Percentiles rank a stretch among this genome's conserved stretches.
phyloP scores from a whole-genome alignment of 768 basidiomycete species.

The Neoboletus brunneissimus region DNA sequence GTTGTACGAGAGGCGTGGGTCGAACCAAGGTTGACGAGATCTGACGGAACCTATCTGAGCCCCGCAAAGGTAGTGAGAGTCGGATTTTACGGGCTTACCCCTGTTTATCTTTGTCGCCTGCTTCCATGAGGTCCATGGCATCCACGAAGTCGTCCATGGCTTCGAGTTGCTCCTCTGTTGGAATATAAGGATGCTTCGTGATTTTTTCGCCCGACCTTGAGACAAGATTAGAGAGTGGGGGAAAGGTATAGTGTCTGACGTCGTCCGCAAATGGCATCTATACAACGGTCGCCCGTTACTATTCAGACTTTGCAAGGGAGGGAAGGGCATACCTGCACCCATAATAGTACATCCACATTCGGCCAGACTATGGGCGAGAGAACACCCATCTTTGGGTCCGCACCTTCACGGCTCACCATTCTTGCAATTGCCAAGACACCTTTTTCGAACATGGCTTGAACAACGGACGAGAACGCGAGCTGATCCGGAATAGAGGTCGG shows the following conservation, averaged over 20 bases:
- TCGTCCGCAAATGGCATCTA: constrained; percentile 98
- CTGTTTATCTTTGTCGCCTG: constrained; percentile 71
- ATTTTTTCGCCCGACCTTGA: constrained; percentile 74
- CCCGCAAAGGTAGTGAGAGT: neutral
- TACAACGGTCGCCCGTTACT: neutral
- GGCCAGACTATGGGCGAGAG: constrained; percentile 61
- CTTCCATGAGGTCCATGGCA: constrained; percentile 80
- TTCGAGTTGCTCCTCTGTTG: constrained; percentile 70
- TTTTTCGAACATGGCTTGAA: constrained; percentile 72
- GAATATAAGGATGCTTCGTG: constrained; percentile 76
- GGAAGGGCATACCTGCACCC: constrained; percentile 63
- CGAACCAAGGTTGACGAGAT: constrained; percentile 69
- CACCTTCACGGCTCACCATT: constrained; percentile 70
- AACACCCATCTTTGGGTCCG: constrained; percentile 85
- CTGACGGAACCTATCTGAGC: constrained; percentile 37
- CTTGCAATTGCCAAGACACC: constrained; percentile 75
- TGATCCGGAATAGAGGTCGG: constrained; percentile 63
- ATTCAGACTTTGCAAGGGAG: neutral
- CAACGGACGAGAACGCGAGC: constrained; percentile 82
- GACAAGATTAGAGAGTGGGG: constrained; percentile 69
- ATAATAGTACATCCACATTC: constrained; percentile 76
- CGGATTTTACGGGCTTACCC: constrained; percentile 46
- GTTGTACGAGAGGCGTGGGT: constrained; percentile 74
- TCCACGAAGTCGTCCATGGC: constrained; percentile 90
- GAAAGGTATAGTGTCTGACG: constrained; percentile 81